Conservation (phyloP, 1,284 basidiomycete species). For the Laetiporus sulphureus region DNA sequence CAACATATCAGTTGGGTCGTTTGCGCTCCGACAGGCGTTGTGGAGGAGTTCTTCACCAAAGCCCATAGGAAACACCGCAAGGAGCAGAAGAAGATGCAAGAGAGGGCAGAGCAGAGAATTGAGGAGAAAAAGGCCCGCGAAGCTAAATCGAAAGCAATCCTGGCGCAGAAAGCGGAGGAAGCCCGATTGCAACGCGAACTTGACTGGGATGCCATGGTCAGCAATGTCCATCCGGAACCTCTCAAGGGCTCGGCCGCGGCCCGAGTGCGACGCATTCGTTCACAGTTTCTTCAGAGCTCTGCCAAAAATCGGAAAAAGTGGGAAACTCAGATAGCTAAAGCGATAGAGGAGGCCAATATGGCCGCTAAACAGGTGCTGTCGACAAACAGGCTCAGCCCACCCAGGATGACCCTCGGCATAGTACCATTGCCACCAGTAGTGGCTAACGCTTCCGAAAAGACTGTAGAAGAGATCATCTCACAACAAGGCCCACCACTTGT, state of each 20-base stretch:
- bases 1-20: constrained; percentile 44
- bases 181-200: constrained; percentile 43
- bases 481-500: constrained; percentile 44
- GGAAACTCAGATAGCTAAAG: constrained; percentile 51
- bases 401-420: constrained; percentile 11
- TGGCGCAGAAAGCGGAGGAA: constrained; percentile 52
- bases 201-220: constrained; percentile 57
- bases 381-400: constrained; percentile 20
- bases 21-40: constrained; percentile 46
- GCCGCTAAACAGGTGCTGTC: constrained; percentile 36
- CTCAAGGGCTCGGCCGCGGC: constrained; percentile 39
- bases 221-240: constrained; percentile 44
- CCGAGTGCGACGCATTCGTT: constrained; percentile 47
- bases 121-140: constrained; percentile 29
- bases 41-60: constrained; percentile 39
- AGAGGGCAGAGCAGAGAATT: constrained; percentile 20
- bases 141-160: constrained; percentile 36
- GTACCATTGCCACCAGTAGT: constrained; percentile 30
- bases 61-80: constrained; percentile 32
- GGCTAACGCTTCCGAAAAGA: constrained; percentile 40
- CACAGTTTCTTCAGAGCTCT: constrained; percentile 49
- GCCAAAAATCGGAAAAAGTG: constrained; percentile 46
- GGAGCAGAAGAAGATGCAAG: constrained; percentile 37
- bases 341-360: constrained; percentile 49
- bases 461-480: constrained; percentile 47